Evolutionary conservation across 2,329 filamentous ascomycete genomes (phyloP), one percentile per base, ranked within the genome.

Genomic region (Fusarium dimerum): DNA sequence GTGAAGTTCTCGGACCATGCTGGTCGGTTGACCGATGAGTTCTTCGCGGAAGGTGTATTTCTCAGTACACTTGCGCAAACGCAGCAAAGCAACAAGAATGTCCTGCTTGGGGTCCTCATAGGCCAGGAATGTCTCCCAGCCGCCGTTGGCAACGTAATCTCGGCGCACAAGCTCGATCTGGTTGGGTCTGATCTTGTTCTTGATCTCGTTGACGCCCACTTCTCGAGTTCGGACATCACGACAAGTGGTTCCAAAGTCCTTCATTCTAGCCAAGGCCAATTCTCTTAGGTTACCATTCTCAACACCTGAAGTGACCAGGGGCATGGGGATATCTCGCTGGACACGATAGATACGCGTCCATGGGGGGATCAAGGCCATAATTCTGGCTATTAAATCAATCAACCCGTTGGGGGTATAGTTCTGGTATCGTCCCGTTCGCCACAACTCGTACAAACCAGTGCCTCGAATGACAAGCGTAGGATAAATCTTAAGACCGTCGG

Each of bases 271-370:
- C 50, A 99, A 78, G 1, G 94, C 93, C 45, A 99, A 78, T 72
- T 99, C 94, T 56, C 94, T 86, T 39, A 99, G 77, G 69, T 99
- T 99, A 55, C 94, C 94, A 64, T 99, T 99, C 75, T 99, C 94
- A 1, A 99, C 94, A 40, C 94, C 94, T 1, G 93, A 96, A 0
- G 94, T 97, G n/a, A 99, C 95, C 20, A 99, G 81, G 1, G 94
- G 94, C 94, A 99, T 99, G n/a, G 94, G 94, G 52, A 99, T 99
- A 74, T 99, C 94, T 70, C 94, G 86, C 77, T 99, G 94, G 0
- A 99, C 94, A 54, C 94, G 91, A 76, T 99, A 99, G 66, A 99
- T 99, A 57, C 94, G 86, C 0, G 95, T 99, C 94, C 94, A 99
- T 1, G 94, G 94, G 1, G 94, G 94, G 0, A 99, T 88, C 3